Base-by-base conservation (phyloP, 441 rosid genomes). In the Erodium moschatum region DNA sequence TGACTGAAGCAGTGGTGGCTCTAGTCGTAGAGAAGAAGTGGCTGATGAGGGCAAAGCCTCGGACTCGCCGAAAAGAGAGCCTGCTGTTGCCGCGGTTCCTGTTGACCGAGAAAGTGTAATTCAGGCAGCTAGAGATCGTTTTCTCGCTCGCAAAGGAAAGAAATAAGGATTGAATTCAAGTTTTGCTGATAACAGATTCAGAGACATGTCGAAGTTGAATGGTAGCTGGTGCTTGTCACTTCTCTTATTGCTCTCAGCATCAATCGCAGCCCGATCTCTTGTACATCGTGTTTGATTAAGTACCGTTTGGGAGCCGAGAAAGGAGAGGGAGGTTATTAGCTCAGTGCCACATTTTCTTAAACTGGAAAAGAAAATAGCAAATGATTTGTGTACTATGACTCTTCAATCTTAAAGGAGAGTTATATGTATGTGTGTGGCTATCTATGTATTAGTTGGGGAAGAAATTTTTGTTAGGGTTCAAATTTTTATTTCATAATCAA, bases 61-160 rank as follows among this genome's bases (percentile, higher is more conserved):
- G 11, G 83, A 77, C 66, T 75, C 77, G 73, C 70, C 76, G 13
- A 58, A 67, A 16, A 76, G 70, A 71, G 78, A 78, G 67, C 73
- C 24, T 9, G 29, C 2, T 21, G 5, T 2, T 7, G 63, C 29
- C 1, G 6, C n/a, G 46, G 77, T 48, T 73, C 69, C 76, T 2
- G 85, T 80, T 65, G 86, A 85, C 54, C 80, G 46, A 0, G 79
- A 82, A 67, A 82, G 85, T 75, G 83, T 79, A 78, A 80, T 91
- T 70, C 83, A 84, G 85, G 96, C 97, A 48, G 98, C 97, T 8
- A 88, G 93, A 67, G 92, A 87, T 21, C 90, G 96, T 21, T 93
- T 89, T 78, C 96, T 91, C 70, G 87, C 95, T 21, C 97, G 98
- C 58, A 93, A 88, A 78, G 83, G 72, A 70, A 84, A 80, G 69